Evolutionary conservation across 176 grass and related monocot species (phyloP).

Genomic region (Carex kokanica): DNA sequence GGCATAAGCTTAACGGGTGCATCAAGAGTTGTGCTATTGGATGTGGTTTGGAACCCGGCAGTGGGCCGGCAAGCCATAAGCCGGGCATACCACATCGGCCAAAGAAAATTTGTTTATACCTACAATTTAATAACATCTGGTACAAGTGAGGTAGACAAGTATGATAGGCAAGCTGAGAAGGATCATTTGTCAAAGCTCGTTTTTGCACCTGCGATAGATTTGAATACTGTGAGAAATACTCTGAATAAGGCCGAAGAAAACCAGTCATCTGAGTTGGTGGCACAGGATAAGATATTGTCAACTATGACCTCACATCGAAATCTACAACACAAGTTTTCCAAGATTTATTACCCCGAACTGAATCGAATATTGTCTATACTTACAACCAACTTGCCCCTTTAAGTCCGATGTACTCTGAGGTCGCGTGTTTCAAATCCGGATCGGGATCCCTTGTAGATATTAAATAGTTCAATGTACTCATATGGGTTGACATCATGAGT

Average conservation of each 20-base stretch:
- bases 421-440: too few relatives aligned
- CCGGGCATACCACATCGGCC: conserved; percentile 75
- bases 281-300: conserved; percentile 72
- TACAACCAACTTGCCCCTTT: conserved; percentile 54
- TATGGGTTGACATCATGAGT: background rate
- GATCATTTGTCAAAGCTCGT: conserved; percentile 84
- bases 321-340: conserved; percentile 65
- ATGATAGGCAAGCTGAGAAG: conserved; percentile 79
- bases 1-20: conserved; percentile 86
- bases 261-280: conserved; percentile 54
- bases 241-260: conserved; percentile 61
- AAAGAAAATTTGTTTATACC: conserved; percentile 83
- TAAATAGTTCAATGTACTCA: background rate
- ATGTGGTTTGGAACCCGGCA: conserved; percentile 95
- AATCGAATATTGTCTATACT: conserved; percentile 71
- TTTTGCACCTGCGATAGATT: conserved; percentile 73
- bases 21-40: conserved; percentile 92
- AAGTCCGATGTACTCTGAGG: background rate
- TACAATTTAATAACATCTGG: conserved; percentile 89
- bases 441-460: too few relatives aligned
- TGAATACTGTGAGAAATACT: conserved; percentile 72
- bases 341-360: conserved; percentile 76
- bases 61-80: conserved; percentile 84
- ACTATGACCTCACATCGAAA: conserved; percentile 68
- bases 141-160: conserved; percentile 89